A percentile compares a stretch with the other conserved stretches of the same genome.
Conservation (phyloP, 2,329 filamentous ascomycete genomes). For the Helminthosporium solani region DNA sequence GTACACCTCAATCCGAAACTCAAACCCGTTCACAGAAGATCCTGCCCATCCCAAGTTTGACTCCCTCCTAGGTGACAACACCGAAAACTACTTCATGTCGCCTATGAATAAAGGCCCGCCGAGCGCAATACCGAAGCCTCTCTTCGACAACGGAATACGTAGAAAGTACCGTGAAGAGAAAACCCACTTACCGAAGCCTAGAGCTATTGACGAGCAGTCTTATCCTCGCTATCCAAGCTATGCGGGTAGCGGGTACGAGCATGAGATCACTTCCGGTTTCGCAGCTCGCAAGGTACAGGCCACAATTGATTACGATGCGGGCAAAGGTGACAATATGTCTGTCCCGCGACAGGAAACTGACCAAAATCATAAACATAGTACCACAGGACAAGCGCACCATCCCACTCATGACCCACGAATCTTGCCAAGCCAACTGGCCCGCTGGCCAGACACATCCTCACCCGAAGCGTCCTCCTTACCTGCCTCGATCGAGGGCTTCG, state of each 20-base stretch:
- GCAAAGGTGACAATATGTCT: neutral
- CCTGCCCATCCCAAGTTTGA: neutral
- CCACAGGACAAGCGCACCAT: neutral
- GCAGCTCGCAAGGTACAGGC: conserved; percentile 3
- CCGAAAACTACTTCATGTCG: conserved; percentile 5
- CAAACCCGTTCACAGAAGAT: conserved; percentile 18
- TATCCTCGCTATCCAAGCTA: conserved; percentile 24
- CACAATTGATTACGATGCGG: conserved; percentile 1
- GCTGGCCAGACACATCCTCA: conserved; percentile 4
- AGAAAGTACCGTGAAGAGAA: neutral
- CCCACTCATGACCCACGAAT: neutral
- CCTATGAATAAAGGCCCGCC: conserved; percentile 16
- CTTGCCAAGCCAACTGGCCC: neutral
- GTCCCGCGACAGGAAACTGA: no score
- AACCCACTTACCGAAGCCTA: neutral
- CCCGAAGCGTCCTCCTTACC: neutral
- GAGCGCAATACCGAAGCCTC: conserved; percentile 22
- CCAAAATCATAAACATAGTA: no score
- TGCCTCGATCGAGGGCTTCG: neutral
- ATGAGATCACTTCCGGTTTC: conserved; percentile 13
- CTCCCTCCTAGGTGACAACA: neutral
- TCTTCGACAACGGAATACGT: conserved; percentile 3
- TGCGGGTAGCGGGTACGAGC: conserved; percentile 23
- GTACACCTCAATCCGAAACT: conserved; percentile 16
- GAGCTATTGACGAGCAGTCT: conserved; percentile 1